A percentile compares a stretch with the other conserved stretches of the same genome.
phyloP scores from a whole-genome alignment of 192 early-diverging fungal genomes.

The Gryganskiella cystojenkinii region DNA sequence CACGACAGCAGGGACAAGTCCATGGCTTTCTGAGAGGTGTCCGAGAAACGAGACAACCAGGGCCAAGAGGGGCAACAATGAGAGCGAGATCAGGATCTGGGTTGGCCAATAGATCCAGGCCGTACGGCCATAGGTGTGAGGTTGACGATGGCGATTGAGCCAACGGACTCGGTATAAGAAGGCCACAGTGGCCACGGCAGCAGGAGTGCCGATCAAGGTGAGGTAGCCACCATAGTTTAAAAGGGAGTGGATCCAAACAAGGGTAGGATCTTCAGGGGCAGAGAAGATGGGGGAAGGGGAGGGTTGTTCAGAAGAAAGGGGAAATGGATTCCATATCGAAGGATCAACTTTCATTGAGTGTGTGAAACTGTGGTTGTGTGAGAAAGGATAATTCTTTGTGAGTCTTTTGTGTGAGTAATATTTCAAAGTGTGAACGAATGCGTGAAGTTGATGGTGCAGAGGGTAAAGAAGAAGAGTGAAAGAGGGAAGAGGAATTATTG shows the following conservation, averaged over 20 bases:
- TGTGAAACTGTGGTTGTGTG: too few relatives aligned
- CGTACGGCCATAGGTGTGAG: constrained; percentile 20
- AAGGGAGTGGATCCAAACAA: constrained; percentile 8
- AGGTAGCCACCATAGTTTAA: constrained; percentile 3
- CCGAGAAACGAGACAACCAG: neutral
- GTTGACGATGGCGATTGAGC: neutral
- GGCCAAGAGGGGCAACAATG: neutral
- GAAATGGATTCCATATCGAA: too few relatives aligned
- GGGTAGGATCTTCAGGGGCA: constrained; percentile 8
- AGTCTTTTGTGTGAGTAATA: too few relatives aligned
- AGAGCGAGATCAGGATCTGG: constrained; percentile 7
- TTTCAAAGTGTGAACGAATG: too few relatives aligned
- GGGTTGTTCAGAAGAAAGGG: too few relatives aligned
- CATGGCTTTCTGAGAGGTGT: neutral
- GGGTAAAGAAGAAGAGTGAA: too few relatives aligned
- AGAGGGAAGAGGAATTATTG: too few relatives aligned
- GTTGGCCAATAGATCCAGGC: constrained; percentile 15
- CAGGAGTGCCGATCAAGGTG: constrained; percentile 8
- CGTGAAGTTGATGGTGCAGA: too few relatives aligned
- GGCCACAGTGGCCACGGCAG: neutral
- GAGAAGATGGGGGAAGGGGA: too few relatives aligned
- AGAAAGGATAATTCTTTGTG: too few relatives aligned
- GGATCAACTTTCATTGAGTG: too few relatives aligned
- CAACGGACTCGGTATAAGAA: constrained; percentile 3
- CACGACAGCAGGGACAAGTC: neutral